phyloP scores from a whole-genome alignment of 1,284 basidiomycete species.

The Ustilago loliicola region DNA sequence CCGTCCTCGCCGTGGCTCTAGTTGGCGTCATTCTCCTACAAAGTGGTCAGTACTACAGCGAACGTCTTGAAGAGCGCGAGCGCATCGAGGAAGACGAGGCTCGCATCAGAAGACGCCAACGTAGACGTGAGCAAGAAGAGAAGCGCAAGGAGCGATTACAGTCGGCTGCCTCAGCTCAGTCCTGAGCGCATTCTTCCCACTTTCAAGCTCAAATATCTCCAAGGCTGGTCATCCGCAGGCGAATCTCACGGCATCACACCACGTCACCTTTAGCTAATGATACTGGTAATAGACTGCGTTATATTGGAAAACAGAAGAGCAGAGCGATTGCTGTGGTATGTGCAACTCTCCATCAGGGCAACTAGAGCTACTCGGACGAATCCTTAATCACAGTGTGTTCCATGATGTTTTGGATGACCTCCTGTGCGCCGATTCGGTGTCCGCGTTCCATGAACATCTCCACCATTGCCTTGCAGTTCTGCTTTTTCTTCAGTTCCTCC shows the following conservation, averaged over 20 bases:
- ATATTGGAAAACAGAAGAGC: not conserved
- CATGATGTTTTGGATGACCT: slow-evolving; percentile 18
- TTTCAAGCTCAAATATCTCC: not conserved
- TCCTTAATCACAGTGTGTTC: not conserved
- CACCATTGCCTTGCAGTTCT: not conserved
- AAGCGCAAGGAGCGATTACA: slow-evolving; percentile 47
- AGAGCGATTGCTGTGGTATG: not conserved
- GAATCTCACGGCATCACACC: not conserved
- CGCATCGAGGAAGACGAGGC: slow-evolving; percentile 68
- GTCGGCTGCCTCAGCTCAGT: slow-evolving; percentile 18
- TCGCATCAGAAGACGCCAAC: slow-evolving; percentile 58
- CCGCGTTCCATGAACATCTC: slow-evolving; percentile 2
- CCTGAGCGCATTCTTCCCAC: not conserved
- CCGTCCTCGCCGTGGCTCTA: slow-evolving; percentile 66
- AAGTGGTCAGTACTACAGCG: slow-evolving; percentile 69
- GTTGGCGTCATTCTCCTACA: slow-evolving; percentile 67
- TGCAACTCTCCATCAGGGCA: not conserved
- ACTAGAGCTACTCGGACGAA: not conserved
- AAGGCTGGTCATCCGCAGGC: not conserved
- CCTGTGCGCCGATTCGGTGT: not conserved
- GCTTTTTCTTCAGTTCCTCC: slow-evolving; percentile 20
- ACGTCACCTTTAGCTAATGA: not conserved
- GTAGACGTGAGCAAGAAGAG: slow-evolving; percentile 57
- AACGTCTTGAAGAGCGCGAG: slow-evolving; percentile 68
- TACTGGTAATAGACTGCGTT: not conserved